A percentile compares a stretch with the other conserved stretches of the same genome.
These are phyloP conservation scores for Nemophila menziesii DNA, from an alignment of 257 asterid genomes.

Conservation along the genomic window DNA sequence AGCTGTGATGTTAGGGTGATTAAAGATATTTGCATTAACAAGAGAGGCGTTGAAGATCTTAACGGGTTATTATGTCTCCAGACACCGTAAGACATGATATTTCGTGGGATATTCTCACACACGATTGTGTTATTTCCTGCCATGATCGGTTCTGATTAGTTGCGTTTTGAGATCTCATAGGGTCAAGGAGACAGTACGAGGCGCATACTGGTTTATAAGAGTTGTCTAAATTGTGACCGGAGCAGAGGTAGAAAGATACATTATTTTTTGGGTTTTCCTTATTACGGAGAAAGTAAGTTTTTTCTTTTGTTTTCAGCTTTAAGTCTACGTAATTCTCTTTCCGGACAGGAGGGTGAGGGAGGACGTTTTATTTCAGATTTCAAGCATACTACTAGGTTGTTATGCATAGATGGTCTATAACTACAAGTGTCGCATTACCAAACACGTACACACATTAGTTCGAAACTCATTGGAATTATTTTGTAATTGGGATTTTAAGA, in stretches of 20 bases:
- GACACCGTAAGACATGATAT: slow-evolving; percentile 31
- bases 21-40: slow-evolving; percentile 43
- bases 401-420: slow-evolving; percentile 10
- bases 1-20: slow-evolving; percentile 34
- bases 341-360: neutral
- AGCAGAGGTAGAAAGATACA: too few relatives aligned
- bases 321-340: too few relatives aligned
- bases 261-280: too few relatives aligned
- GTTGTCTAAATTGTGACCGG: too few relatives aligned
- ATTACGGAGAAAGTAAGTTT: too few relatives aligned
- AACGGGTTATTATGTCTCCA: slow-evolving; percentile 36
- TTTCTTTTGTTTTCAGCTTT: too few relatives aligned
- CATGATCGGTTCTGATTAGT: too few relatives aligned
- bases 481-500: too few relatives aligned
- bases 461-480: too few relatives aligned
- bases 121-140: slow-evolving; percentile 22
- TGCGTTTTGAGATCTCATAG: too few relatives aligned
- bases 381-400: slow-evolving; percentile 5
- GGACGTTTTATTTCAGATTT: neutral
- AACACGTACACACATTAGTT: slow-evolving; percentile 5
- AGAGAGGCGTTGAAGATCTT: slow-evolving; percentile 43
- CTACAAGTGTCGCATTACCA: neutral
- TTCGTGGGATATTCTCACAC: slow-evolving; percentile 43
- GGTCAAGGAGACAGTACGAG: too few relatives aligned
- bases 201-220: too few relatives aligned